phyloP scores from a whole-genome alignment of 2,329 filamentous ascomycete genomes.

The Venturia effusa region DNA sequence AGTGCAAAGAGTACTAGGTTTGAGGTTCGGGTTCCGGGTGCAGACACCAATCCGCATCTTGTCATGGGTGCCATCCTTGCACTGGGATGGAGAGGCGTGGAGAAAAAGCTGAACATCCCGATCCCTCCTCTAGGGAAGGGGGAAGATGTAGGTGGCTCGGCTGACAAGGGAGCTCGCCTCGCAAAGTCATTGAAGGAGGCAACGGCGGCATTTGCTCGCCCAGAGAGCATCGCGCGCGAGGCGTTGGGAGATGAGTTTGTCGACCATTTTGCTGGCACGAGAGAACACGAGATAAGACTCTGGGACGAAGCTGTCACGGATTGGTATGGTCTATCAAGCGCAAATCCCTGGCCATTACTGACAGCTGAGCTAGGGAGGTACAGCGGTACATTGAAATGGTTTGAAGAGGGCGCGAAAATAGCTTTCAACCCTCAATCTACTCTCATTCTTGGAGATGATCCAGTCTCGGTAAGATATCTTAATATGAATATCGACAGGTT shows the following conservation, averaged over 20 bases:
- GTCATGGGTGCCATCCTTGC: slow-evolving; percentile 80
- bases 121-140: slow-evolving; percentile 77
- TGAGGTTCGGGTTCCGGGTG: slow-evolving; percentile 87
- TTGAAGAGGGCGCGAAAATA: slow-evolving; percentile 21
- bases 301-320: slow-evolving; percentile 97
- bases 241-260: slow-evolving; percentile 94
- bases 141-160: slow-evolving; percentile 62
- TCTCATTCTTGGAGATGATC: too few relatives aligned
- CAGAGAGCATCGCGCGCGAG: slow-evolving; percentile 80
- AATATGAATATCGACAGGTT: too few relatives aligned
- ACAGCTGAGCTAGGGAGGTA: slow-evolving; percentile 50
- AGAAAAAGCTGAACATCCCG: slow-evolving; percentile 79
- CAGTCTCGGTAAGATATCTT: too few relatives aligned
- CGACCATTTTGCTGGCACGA: slow-evolving; percentile 84
- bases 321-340: slow-evolving; percentile 52
- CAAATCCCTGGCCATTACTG: neutral
- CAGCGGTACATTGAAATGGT: slow-evolving; percentile 72
- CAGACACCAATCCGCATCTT: slow-evolving; percentile 80
- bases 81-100: slow-evolving; percentile 80
- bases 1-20: slow-evolving; percentile 81
- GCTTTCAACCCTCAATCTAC: too few relatives aligned
- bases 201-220: slow-evolving; percentile 62
- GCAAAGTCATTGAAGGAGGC: slow-evolving; percentile 82
- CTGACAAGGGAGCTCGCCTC: slow-evolving; percentile 64
- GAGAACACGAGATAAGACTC: slow-evolving; percentile 78